Conservation (phyloP, 768 basidiomycete genomes). For the Russula earlei region DNA sequence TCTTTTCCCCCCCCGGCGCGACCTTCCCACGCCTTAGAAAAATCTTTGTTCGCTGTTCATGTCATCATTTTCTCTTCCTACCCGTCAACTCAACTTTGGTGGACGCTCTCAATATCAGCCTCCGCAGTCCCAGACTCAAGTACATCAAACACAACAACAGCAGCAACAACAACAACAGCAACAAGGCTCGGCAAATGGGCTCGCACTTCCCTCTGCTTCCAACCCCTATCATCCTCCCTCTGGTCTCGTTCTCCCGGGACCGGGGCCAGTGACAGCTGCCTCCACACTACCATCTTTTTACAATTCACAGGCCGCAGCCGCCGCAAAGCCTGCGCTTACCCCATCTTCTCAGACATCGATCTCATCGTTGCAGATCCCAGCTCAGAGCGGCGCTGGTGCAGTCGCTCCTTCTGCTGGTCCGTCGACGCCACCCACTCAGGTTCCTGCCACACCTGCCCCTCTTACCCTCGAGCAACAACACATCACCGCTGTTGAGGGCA, state of each 20-base stretch:
- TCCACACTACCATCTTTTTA: constrained; percentile 31
- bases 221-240: constrained; percentile 36
- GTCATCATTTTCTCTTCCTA: constrained; percentile 56
- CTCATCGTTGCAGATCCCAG: constrained; percentile 21
- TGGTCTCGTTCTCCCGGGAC: constrained; percentile 41
- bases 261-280: constrained; percentile 41
- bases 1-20: constrained; percentile 10
- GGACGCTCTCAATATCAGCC: constrained; percentile 44
- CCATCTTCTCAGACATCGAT: constrained; percentile 18
- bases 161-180: constrained; percentile 32
- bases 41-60: constrained; percentile 24
- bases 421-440: constrained; percentile 42
- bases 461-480: constrained; percentile 87
- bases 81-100: constrained; percentile 72
- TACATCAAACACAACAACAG: constrained; percentile 38
- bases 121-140: constrained; percentile 31
- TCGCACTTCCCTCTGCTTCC: constrained; percentile 41
- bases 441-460: constrained; percentile 60
- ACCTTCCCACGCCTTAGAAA: constrained; percentile 20
- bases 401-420: constrained; percentile 46
- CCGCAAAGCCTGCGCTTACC: constrained; percentile 26
- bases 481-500: constrained; percentile 94
- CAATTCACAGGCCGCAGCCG: constrained; percentile 22
- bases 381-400: neutral
- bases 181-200: constrained; percentile 37